A percentile compares a stretch with the other conserved stretches of the same genome.
Evolutionary conservation across 1,139 yeast species (phyloP).

Genomic region (Candida albicans): DNA sequence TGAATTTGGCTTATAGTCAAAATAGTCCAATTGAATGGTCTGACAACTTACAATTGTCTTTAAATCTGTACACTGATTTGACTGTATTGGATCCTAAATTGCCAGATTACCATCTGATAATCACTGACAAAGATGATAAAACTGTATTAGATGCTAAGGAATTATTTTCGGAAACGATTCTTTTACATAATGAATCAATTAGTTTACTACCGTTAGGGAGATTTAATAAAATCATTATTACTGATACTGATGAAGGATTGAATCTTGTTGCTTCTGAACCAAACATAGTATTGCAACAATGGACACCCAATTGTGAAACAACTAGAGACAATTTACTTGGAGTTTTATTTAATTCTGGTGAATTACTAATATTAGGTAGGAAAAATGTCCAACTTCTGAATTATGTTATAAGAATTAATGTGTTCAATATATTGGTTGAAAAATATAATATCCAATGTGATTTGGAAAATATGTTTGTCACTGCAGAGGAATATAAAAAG

Average conservation of each 20-base stretch:
- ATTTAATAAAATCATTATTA: conserved; percentile 27
- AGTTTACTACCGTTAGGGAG: conserved; percentile 32
- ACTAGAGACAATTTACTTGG: conserved; percentile 35
- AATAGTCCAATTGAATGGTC: conserved; percentile 41
- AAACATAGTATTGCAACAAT: conserved; percentile 34
- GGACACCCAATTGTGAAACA: conserved; percentile 29
- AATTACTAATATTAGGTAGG: conserved; percentile 34
- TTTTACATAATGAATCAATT: conserved; percentile 31
- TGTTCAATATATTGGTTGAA: conserved; percentile 28
- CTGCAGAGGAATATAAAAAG: conserved; percentile 20
- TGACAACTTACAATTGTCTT: conserved; percentile 37
- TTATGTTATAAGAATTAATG: conserved; percentile 26
- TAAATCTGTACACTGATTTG: conserved; percentile 36
- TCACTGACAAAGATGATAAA: conserved; percentile 17
- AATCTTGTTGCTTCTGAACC: conserved; percentile 36
- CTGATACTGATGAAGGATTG: conserved; percentile 31
- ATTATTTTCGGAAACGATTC: conserved; percentile 27
- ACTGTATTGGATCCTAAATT: conserved; percentile 41
- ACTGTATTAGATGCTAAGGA: conserved; percentile 29
- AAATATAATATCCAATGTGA: conserved; percentile 19
- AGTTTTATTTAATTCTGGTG: conserved; percentile 41
- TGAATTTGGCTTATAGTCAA: conserved; percentile 22
- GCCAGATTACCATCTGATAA: conserved; percentile 35
- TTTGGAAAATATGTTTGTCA: conserved; percentile 19
- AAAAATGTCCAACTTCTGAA: conserved; percentile 18